Evolutionary conservation across 2,329 filamentous ascomycete genomes (phyloP).

Genomic region (Endocalyx cinctus): DNA sequence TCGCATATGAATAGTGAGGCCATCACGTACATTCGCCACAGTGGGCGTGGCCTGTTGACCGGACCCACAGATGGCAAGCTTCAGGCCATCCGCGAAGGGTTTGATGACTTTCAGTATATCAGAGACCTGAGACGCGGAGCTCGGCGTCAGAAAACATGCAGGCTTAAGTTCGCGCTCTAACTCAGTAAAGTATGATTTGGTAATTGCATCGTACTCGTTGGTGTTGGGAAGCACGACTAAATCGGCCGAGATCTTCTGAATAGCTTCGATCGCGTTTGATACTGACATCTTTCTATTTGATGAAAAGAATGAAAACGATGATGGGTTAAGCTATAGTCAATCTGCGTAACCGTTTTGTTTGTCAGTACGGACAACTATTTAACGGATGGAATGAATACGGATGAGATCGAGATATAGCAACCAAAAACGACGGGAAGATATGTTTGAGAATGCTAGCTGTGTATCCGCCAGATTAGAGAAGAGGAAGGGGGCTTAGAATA

Average conservation of each 20-base stretch:
- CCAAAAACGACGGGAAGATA: too few species aligned
- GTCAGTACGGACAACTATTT: too few species aligned
- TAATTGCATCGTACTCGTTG: conserved; percentile 9
- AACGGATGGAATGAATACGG: too few species aligned
- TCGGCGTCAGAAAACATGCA: conserved; percentile 10
- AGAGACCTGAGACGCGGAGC: conserved; percentile 7
- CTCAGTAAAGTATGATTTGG: conserved; percentile 12
- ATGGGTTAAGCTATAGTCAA: too few species aligned
- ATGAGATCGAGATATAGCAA: too few species aligned
- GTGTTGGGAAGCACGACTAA: conserved; percentile 6
- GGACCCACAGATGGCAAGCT: conserved; percentile 7
- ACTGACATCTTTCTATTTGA: too few species aligned
- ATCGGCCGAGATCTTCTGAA: conserved; percentile 4
- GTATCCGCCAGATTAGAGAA: too few species aligned
- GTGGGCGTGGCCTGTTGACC: conserved; percentile 7
- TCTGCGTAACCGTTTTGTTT: too few species aligned
- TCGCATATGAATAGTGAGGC: conserved; percentile 6
- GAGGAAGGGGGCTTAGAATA: too few species aligned
- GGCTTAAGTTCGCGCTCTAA: conserved; percentile 12
- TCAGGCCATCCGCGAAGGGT: not conserved
- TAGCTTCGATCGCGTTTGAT: too few species aligned
- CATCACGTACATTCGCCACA: conserved; percentile 7
- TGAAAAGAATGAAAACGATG: too few species aligned
- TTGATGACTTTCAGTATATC: conserved; percentile 9
- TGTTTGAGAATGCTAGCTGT: too few species aligned